These are phyloP conservation scores for Nemania sp. DNA, from an alignment of 2,329 filamentous ascomycete genomes.

Conservation along the genomic window DNA sequence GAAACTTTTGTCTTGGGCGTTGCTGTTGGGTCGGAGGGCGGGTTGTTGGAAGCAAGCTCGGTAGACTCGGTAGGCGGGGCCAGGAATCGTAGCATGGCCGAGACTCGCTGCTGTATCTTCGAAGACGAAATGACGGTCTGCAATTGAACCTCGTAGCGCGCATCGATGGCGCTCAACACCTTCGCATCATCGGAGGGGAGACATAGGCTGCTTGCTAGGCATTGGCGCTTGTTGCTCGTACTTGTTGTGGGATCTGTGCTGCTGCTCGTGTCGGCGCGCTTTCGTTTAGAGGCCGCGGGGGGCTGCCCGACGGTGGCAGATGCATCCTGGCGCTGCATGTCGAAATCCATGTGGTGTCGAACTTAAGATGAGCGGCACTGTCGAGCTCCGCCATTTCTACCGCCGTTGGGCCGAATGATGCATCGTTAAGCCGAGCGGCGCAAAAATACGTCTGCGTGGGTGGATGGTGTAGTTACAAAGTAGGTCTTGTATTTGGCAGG, in stretches of 20 bases:
- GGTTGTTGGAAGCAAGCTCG: not conserved
- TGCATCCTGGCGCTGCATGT: constrained; percentile 7
- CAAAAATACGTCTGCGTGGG: not conserved
- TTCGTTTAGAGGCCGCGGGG: constrained; percentile 33
- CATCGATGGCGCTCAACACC: constrained; percentile 47
- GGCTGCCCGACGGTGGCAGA: not conserved
- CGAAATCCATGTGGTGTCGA: constrained; percentile 23
- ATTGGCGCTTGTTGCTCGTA: constrained; percentile 30
- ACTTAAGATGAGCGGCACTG: not conserved
- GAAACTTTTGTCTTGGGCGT: constrained; percentile 41
- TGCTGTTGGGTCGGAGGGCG: not conserved
- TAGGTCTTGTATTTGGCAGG: too few relatives aligned
- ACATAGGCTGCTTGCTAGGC: constrained; percentile 32
- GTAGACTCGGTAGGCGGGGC: constrained; percentile 20
- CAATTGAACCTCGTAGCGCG: constrained; percentile 54
- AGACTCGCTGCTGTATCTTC: constrained; percentile 59
- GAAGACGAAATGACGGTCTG: constrained; percentile 63
- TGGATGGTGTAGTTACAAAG: not conserved
- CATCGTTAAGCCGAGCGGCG: not conserved
- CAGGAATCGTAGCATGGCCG: constrained; percentile 49
- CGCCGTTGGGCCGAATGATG: not conserved
- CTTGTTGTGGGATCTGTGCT: constrained; percentile 2
- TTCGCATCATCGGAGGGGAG: constrained; percentile 46
- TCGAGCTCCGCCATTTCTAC: not conserved
- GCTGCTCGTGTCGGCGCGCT: constrained; percentile 31